phyloP scores from a whole-genome alignment of 441 rosid species.

The Gossypium gossypioides region DNA sequence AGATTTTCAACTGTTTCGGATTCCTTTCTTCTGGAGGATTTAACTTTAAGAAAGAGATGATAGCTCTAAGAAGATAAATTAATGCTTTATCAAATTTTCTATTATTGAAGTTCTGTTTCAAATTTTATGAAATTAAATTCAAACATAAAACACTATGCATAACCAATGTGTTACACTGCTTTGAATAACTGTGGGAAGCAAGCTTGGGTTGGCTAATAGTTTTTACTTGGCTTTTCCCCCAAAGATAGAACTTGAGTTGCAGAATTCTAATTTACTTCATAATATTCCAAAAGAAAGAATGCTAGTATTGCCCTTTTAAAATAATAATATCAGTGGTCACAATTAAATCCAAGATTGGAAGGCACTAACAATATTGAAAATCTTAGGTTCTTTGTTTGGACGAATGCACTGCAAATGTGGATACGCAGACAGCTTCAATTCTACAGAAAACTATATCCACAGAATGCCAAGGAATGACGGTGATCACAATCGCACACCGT shows the following conservation, averaged over 20 bases:
- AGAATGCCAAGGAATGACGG: slow-evolving; percentile 66
- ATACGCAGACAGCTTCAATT: slow-evolving; percentile 63
- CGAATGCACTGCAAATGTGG: slow-evolving; percentile 85
- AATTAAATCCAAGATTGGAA: background rate
- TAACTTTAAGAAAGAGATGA: background rate
- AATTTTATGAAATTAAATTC: background rate
- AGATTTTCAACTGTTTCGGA: background rate
- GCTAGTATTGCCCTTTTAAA: background rate
- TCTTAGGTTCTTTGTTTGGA: slow-evolving; percentile 79
- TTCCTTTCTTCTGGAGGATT: background rate
- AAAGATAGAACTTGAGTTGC: background rate
- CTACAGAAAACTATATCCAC: slow-evolving; percentile 60
- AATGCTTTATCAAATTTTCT: background rate
- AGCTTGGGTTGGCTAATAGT: background rate
- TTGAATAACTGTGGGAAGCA: background rate
- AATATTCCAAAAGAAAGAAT: background rate
- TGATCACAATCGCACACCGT: slow-evolving; percentile 86
- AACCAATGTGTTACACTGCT: background rate
- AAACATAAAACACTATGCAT: background rate
- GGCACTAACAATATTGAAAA: slow-evolving; percentile 3
- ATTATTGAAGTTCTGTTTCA: background rate
- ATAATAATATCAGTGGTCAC: background rate
- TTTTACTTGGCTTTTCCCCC: background rate
- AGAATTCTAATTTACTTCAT: background rate
- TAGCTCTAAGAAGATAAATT: background rate